Evolutionary conservation across 2,329 filamentous ascomycete species (phyloP).

Genomic region (Pyricularia pennisetigena): DNA sequence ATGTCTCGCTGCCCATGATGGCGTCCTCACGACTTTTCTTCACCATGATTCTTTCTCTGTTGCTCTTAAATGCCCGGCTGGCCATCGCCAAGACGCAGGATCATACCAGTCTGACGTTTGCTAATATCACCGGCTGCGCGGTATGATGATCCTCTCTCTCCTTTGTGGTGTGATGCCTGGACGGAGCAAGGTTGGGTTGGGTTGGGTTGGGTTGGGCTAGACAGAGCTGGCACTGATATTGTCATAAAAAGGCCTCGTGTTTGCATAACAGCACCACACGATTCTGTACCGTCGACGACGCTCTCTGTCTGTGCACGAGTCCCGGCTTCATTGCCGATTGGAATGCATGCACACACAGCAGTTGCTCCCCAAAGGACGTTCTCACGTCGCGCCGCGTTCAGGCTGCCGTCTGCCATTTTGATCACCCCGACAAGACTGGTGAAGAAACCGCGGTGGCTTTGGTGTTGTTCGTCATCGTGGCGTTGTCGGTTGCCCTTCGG

Average conservation of each 20-base stretch:
- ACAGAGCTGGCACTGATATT: background rate
- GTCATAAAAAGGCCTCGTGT: background rate
- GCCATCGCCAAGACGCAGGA: background rate
- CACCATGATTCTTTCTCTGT: background rate
- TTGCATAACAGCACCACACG: background rate
- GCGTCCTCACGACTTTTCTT: background rate
- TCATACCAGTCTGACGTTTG: background rate
- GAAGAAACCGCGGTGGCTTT: background rate
- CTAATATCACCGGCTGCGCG: background rate
- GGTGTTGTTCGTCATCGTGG: background rate
- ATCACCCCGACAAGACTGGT: background rate
- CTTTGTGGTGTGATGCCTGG: background rate
- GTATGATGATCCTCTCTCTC: background rate
- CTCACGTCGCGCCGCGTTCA: background rate
- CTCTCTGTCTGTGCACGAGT: background rate
- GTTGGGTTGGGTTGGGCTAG: no score
- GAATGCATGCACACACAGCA: slow-evolving; percentile 5
- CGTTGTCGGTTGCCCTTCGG: background rate
- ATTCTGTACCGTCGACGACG: background rate
- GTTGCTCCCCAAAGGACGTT: slow-evolving; percentile 8
- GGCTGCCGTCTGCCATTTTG: background rate
- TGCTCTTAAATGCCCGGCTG: background rate
- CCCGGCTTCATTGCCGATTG: background rate
- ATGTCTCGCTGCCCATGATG: background rate
- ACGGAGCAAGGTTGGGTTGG: no score